Conservation (phyloP, 192 early-diverging fungal genomes). For the Coemansia sp. region DNA sequence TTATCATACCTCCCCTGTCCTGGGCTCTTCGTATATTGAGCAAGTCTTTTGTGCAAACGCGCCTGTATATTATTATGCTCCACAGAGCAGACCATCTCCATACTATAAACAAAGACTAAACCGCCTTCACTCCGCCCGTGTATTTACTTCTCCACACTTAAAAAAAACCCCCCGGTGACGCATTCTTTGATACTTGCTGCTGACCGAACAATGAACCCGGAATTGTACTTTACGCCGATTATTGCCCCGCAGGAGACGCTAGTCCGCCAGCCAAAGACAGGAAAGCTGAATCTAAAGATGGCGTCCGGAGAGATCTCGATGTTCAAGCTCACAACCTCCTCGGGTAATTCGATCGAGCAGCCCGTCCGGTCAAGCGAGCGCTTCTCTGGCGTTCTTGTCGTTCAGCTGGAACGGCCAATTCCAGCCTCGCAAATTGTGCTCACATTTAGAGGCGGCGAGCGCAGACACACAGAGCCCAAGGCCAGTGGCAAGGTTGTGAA, state of each 20-base stretch:
- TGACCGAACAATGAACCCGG: conserved; percentile 6
- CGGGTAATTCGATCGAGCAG: conserved; percentile 44
- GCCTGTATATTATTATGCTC: not conserved
- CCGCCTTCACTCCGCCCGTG: not conserved
- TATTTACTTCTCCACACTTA: not conserved
- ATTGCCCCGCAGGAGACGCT: conserved; percentile 10
- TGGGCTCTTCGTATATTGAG: not conserved
- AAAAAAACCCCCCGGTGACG: not conserved
- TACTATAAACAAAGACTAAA: not conserved
- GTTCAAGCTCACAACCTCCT: conserved; percentile 47
- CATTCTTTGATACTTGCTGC: not conserved
- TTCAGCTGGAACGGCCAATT: conserved; percentile 41
- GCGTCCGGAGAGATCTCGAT: conserved; percentile 27
- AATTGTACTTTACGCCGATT: conserved; percentile 6
- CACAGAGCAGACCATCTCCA: not conserved
- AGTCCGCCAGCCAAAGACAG: conserved; percentile 24
- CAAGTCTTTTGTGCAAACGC: not conserved
- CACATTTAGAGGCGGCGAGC: conserved; percentile 33
- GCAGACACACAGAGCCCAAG: conserved; percentile 19
- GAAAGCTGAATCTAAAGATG: conserved; percentile 16
- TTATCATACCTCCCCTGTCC: not conserved
- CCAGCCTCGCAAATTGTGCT: conserved; percentile 45
- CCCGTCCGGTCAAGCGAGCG: conserved; percentile 47
- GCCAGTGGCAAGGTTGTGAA: conserved; percentile 11
- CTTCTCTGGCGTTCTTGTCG: conserved; percentile 42